Percentiles rank a stretch among this genome's conserved stretches.
These are phyloP conservation scores for Cryphonectria japonica DNA, from an alignment of 2,329 filamentous ascomycete genomes.

Conservation along the genomic window DNA sequence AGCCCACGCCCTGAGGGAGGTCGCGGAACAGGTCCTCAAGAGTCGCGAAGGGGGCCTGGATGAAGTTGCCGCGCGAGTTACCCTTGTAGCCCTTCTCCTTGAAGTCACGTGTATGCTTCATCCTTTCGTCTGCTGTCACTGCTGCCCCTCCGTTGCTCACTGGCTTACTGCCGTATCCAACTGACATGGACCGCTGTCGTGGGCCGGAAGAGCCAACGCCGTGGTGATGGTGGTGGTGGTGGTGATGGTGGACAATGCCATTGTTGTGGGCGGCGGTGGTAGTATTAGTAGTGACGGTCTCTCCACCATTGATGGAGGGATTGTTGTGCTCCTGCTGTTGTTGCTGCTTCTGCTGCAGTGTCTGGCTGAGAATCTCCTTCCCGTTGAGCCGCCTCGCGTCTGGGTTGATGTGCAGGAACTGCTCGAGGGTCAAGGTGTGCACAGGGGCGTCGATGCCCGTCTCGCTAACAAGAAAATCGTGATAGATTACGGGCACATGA, in stretches of 20 bases:
- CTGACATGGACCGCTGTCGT: slow-evolving; percentile 57
- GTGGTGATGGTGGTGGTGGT: not conserved
- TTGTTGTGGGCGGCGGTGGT: not conserved
- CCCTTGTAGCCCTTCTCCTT: slow-evolving; percentile 95
- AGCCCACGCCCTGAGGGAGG: slow-evolving; percentile 80
- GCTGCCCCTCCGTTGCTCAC: slow-evolving; percentile 38
- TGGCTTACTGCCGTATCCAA: slow-evolving; percentile 50
- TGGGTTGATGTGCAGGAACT: slow-evolving; percentile 86
- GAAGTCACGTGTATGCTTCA: slow-evolving; percentile 96
- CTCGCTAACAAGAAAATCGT: slow-evolving; percentile 97
- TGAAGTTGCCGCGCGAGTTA: slow-evolving; percentile 91
- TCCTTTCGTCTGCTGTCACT: slow-evolving; percentile 71
- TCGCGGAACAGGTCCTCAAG: slow-evolving; percentile 90
- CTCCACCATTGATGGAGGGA: not conserved
- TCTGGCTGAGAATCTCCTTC: slow-evolving; percentile 40
- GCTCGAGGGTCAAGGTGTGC: slow-evolving; percentile 90
- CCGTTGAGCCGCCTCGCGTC: slow-evolving; percentile 52
- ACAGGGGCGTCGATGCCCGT: slow-evolving; percentile 97
- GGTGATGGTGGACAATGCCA: not conserved
- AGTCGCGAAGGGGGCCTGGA: slow-evolving; percentile 94
- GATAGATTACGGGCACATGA: slow-evolving; percentile 96
- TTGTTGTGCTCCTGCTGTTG: not conserved
- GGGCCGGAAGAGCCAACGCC: slow-evolving; percentile 28
- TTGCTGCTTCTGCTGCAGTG: slow-evolving; percentile 37
- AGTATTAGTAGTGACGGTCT: not conserved